Conservation (phyloP, 495 filamentous ascomycete genomes). For the Lasiosphaeria miniovina region DNA sequence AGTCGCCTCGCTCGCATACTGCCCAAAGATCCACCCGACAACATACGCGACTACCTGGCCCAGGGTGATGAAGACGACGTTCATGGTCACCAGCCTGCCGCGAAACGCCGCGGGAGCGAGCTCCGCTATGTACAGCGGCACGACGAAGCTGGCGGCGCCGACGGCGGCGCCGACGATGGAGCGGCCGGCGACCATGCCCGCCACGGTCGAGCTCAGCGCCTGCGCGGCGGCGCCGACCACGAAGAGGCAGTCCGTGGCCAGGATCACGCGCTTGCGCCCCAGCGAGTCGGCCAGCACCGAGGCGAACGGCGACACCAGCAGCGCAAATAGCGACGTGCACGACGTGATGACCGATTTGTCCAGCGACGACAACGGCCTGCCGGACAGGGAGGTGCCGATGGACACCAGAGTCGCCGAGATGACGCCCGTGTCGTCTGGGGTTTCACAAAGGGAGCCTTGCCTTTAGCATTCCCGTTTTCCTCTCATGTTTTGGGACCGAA, state of each 20-base stretch:
- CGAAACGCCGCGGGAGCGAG: slow-evolving; percentile 71
- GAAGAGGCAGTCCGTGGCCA: slow-evolving; percentile 78
- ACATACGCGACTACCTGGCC: slow-evolving; percentile 87
- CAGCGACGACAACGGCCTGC: slow-evolving; percentile 61
- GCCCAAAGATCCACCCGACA: slow-evolving; percentile 64
- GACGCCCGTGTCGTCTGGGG: slow-evolving; percentile 76
- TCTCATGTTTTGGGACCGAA: too few relatives aligned
- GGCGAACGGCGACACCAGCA: slow-evolving; percentile 72
- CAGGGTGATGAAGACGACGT: slow-evolving; percentile 75
- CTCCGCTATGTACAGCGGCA: slow-evolving; percentile 84
- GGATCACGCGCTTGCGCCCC: slow-evolving; percentile 72
- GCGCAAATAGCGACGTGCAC: slow-evolving; percentile 73
- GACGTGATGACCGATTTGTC: slow-evolving; percentile 86
- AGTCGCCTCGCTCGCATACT: slow-evolving; percentile 41
- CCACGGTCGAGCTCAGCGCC: slow-evolving; percentile 59
- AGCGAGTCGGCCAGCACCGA: slow-evolving; percentile 70
- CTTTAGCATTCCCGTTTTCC: neutral
- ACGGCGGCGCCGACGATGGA: slow-evolving; percentile 79
- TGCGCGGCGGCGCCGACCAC: slow-evolving; percentile 70
- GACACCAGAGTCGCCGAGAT: slow-evolving; percentile 86
- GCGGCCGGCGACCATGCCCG: slow-evolving; percentile 73
- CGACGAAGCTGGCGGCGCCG: slow-evolving; percentile 77
- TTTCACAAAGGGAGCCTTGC: neutral
- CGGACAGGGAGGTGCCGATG: slow-evolving; percentile 70
- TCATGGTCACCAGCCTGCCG: slow-evolving; percentile 74